Evolutionary conservation across 148 eudicot genomes (phyloP).

Genomic region (Rheum nobile): DNA sequence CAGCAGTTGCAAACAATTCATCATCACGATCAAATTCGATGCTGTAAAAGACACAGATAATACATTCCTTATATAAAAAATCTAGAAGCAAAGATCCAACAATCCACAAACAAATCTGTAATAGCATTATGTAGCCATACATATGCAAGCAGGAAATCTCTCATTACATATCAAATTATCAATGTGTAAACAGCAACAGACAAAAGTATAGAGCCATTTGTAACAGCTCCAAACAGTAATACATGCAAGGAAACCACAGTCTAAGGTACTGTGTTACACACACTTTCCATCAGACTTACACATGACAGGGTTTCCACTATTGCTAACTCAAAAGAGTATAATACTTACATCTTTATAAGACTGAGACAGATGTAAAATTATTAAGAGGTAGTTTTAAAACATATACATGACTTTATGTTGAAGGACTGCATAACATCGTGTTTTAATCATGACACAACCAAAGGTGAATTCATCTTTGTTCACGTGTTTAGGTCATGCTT

Average conservation of each 20-base stretch:
- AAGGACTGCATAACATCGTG: neutral
- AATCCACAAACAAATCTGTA: neutral
- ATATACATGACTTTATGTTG: neutral
- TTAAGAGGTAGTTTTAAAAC: neutral
- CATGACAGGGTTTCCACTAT: neutral
- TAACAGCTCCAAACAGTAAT: neutral
- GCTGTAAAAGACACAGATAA: constrained; percentile 28
- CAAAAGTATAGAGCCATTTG: neutral
- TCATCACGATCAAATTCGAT: constrained; percentile 65
- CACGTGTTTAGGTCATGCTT: neutral
- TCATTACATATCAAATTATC: neutral
- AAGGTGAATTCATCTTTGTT: neutral
- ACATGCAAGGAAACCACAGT: neutral
- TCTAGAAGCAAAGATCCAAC: neutral
- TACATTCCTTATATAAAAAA: neutral
- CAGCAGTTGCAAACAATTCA: constrained; percentile 65
- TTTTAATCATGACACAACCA: neutral
- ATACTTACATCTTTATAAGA: neutral
- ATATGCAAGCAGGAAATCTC: neutral
- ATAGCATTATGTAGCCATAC: neutral
- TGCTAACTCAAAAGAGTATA: neutral
- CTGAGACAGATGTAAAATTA: neutral
- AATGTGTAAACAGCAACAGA: neutral
- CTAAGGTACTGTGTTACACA: neutral
- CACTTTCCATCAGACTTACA: neutral